These are phyloP conservation scores for Mucuna pruriens DNA, from an alignment of 306 rosid species.

Conservation along the genomic window DNA sequence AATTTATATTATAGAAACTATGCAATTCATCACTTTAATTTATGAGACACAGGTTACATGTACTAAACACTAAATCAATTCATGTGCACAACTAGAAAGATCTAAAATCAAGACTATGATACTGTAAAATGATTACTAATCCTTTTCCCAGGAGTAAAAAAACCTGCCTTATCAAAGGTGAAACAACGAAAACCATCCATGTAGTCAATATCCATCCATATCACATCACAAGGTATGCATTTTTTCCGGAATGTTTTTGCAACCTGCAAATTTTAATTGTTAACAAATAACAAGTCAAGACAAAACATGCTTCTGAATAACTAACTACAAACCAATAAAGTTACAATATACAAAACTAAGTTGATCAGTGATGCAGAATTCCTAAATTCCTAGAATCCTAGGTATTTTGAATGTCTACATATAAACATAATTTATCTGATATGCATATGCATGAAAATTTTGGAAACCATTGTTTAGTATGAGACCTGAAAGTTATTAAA, in stretches of 20 bases:
- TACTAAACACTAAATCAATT: constrained; percentile 12
- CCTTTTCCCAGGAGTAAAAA: neutral
- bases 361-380: neutral
- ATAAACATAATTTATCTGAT: neutral
- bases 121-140: constrained; percentile 13
- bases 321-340: neutral
- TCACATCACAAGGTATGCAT: constrained; percentile 80
- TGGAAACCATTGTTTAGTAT: neutral
- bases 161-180: constrained; percentile 77
- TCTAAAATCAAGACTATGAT: constrained; percentile 21
- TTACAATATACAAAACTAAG: neutral
- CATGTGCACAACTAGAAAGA: neutral
- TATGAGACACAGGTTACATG: neutral
- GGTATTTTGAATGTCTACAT: constrained; percentile 2
- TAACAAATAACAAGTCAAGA: constrained; percentile 30
- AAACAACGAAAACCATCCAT: constrained; percentile 96
- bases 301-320: neutral
- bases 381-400: neutral
- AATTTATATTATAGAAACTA: neutral
- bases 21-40: neutral
- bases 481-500: constrained; percentile 23
- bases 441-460: neutral
- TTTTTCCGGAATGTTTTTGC: constrained; percentile 74
- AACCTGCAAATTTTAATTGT: constrained; percentile 56
- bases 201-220: constrained; percentile 97